phyloP scores from a whole-genome alignment of 1,284 basidiomycete genomes.

The Puccinia coronata region DNA sequence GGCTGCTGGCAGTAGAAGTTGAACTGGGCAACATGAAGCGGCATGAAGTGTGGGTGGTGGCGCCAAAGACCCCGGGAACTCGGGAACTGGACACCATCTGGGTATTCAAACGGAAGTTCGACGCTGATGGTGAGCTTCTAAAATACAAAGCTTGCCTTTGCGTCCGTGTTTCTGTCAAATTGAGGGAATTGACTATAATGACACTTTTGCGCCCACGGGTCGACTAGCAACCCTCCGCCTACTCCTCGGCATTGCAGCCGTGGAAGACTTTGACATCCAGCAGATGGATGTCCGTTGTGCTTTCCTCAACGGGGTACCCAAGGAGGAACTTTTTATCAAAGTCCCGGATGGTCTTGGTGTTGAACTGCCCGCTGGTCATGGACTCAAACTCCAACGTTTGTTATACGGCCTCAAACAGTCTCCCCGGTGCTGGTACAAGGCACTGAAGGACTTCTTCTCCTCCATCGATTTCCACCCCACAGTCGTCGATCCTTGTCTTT shows the following conservation, averaged over 20 bases:
- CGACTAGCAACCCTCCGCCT: neutral
- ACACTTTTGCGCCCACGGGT: slow-evolving; percentile 17
- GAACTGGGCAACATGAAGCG: slow-evolving; percentile 12
- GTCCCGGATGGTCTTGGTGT: neutral
- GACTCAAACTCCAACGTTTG: neutral
- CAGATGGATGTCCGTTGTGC: slow-evolving; percentile 28
- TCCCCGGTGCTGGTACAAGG: slow-evolving; percentile 10
- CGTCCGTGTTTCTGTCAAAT: slow-evolving; percentile 14
- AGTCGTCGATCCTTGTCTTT: slow-evolving; percentile 2
- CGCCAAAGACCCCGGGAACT: neutral
- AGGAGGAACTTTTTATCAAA: slow-evolving; percentile 17
- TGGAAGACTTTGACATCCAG: neutral
- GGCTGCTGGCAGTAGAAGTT: neutral
- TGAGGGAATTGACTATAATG: slow-evolving; percentile 5
- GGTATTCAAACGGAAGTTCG: slow-evolving; percentile 23
- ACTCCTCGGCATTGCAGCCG: neutral
- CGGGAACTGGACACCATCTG: slow-evolving; percentile 1
- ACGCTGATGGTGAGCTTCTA: neutral
- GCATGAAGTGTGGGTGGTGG: slow-evolving; percentile 2
- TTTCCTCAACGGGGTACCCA: slow-evolving; percentile 17
- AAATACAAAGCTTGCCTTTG: slow-evolving; percentile 28
- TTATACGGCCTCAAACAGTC: slow-evolving; percentile 35
- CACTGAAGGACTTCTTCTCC: neutral
- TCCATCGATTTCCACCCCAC: neutral
- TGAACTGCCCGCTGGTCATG: neutral